These are phyloP conservation scores for Petunia axillaris DNA, from an alignment of 257 asterid species.

Conservation along the genomic window DNA sequence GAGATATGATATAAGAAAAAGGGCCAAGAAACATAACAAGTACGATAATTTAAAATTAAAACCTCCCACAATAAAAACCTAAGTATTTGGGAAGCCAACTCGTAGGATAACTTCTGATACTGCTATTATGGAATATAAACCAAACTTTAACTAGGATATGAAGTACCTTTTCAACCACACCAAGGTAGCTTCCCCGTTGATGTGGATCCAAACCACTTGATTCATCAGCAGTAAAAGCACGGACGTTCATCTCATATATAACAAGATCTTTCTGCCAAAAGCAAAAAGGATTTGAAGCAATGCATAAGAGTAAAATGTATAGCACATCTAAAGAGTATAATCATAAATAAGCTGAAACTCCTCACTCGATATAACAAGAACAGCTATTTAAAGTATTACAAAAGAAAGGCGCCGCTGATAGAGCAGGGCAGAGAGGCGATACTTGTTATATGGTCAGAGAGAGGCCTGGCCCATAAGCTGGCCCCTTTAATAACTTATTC, in stretches of 20 bases:
- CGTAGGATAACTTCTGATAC: background rate
- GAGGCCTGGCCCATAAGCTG: no score
- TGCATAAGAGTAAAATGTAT: background rate
- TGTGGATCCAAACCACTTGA: constrained; percentile 77
- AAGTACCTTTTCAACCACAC: constrained; percentile 84
- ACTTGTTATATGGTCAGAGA: no score
- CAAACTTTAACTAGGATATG: background rate
- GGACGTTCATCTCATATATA: constrained; percentile 95
- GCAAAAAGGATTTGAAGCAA: constrained; percentile 25
- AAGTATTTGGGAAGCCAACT: background rate
- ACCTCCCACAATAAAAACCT: constrained; percentile 1
- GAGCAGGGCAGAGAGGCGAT: no score
- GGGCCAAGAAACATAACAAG: background rate
- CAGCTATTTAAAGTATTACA: background rate
- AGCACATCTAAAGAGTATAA: constrained; percentile 1
- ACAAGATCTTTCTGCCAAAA: constrained; percentile 86
- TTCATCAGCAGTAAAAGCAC: constrained; percentile 89
- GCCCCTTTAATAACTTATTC: no score
- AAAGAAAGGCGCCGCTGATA: no score
- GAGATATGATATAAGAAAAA: constrained; percentile 11
- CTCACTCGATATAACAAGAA: background rate
- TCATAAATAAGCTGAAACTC: constrained; percentile 3
- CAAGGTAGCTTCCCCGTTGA: constrained; percentile 89
- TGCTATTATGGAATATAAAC: constrained; percentile 10
- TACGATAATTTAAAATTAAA: background rate